Evolutionary conservation across 2,329 filamentous ascomycete species (phyloP).

Genomic region (Didymella lethalis): DNA sequence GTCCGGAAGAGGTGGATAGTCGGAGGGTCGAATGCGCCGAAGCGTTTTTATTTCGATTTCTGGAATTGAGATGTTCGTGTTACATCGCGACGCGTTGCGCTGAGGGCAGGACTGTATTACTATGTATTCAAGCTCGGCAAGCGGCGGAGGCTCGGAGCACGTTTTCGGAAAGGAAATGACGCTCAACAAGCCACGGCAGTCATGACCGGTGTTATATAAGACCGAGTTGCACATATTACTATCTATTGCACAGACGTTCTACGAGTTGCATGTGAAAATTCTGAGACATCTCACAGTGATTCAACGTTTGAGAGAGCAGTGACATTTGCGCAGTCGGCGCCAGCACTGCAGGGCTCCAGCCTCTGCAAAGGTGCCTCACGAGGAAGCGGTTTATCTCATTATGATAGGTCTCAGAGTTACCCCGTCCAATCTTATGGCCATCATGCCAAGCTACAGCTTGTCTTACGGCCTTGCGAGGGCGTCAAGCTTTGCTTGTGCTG

Average conservation of each 20-base stretch:
- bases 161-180: constrained; percentile 1
- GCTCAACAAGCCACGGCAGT: not conserved
- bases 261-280: not conserved
- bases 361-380: not conserved
- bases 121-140: constrained; percentile 2
- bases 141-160: constrained; percentile 9
- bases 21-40: constrained; percentile 1
- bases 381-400: constrained; percentile 13
- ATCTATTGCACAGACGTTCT: not conserved
- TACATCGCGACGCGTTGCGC: not conserved
- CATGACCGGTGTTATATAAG: not conserved
- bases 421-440: not conserved
- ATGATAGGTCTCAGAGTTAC: not conserved
- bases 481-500: constrained; percentile 27
- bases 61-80: not conserved
- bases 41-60: not conserved
- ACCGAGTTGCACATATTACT: constrained; percentile 1
- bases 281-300: constrained; percentile 3
- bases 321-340: constrained; percentile 6
- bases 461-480: too few species aligned
- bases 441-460: not conserved
- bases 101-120: constrained; percentile 1
- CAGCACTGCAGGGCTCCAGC: constrained; percentile 1
- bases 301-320: not conserved
- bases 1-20: constrained; percentile 3